Base-by-base conservation (phyloP, 1,284 basidiomycete genomes). In the Fistulina hepatica region DNA sequence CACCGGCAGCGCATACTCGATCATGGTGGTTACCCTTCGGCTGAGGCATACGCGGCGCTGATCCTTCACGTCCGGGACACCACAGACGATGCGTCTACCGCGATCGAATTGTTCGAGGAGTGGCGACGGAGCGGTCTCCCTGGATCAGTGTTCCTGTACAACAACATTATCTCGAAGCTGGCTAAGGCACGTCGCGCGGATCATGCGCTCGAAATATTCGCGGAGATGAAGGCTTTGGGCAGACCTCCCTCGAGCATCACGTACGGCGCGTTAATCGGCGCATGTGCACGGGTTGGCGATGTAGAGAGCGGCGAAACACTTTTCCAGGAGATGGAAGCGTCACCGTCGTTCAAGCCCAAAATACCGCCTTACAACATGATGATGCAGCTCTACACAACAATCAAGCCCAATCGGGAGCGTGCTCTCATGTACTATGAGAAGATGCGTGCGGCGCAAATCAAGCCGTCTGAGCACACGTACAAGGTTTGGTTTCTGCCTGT, bases 361-460 rank as follows among this genome's bases (percentile, higher is more conserved):
- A 81, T 95, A 1, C 94, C 95, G 16, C 94, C 94, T 5, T 90
- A 77, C 67, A 98, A 97, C 63, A 97, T 88, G 25, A 97, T 99
- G 93, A 97, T 98, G 74, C 95, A 98, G 60, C 74, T 94, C 54
- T 95, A 90, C 63, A 82, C 86, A 34, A 79, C 84, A 44, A 94
- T 84, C 17, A 84, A 85, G 52, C 92, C 91, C 2, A 81, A 91
- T 49, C 78, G 92, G 36, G 73, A 73, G 21, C 71, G 76, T 30
- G 82, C 83, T 11, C 58, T 95, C 25, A 64, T 73, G 48, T 98
- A 85, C 60, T 88, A 85, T 58, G 55, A 81, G 38, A 69, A 76
- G 51, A 72, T 98, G 61, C 56, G 66, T 23, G 56, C 60, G 11
- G 76, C 73, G 5, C 60, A 70, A 2, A 79, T 98, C 25, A 50